Evolutionary conservation across 2,329 filamentous ascomycete species (phyloP).

Genomic region (Penicillium olsonii): DNA sequence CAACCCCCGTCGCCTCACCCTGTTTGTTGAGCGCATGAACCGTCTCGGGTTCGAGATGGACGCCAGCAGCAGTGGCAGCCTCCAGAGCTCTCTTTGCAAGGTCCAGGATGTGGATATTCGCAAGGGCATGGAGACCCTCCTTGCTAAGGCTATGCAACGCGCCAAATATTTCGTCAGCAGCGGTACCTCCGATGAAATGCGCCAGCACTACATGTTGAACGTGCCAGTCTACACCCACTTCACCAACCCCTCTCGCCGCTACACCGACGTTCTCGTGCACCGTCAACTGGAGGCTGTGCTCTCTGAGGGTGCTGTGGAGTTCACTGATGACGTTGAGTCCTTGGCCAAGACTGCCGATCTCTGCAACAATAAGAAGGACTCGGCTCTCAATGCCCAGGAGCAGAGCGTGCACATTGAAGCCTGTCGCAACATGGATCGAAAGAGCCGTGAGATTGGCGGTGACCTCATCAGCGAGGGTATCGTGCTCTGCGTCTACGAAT

Average conservation of each 20-base stretch:
- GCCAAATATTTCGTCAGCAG: constrained; percentile 91
- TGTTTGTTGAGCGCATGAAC: constrained; percentile 90
- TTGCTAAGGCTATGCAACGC: constrained; percentile 93
- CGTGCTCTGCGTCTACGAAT: constrained; percentile 96
- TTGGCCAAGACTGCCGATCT: constrained; percentile 90
- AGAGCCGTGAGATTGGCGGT: constrained; percentile 79
- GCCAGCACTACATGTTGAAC: constrained; percentile 90
- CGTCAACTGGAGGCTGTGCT: constrained; percentile 88
- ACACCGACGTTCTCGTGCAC: constrained; percentile 92
- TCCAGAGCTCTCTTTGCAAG: constrained; percentile 95
- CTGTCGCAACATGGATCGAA: constrained; percentile 93
- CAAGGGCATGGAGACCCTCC: constrained; percentile 95
- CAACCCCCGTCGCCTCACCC: constrained; percentile 83
- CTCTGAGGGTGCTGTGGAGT: constrained; percentile 79
- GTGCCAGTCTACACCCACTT: constrained; percentile 95
- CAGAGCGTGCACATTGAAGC: constrained; percentile 99
- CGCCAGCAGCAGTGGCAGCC: constrained; percentile 79
- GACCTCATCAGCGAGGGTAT: constrained; percentile 95
- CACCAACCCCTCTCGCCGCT: constrained; percentile 90
- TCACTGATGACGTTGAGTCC: constrained; percentile 82
- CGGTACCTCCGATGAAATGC: constrained; percentile 73
- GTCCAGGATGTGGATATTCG: constrained; percentile 85
- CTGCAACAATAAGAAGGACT: constrained; percentile 99
- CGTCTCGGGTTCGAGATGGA: constrained; percentile 89
- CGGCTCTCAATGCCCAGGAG: constrained; percentile 93